Base-by-base conservation (phyloP, 106 monocot species). In the Posidonia australis region DNA sequence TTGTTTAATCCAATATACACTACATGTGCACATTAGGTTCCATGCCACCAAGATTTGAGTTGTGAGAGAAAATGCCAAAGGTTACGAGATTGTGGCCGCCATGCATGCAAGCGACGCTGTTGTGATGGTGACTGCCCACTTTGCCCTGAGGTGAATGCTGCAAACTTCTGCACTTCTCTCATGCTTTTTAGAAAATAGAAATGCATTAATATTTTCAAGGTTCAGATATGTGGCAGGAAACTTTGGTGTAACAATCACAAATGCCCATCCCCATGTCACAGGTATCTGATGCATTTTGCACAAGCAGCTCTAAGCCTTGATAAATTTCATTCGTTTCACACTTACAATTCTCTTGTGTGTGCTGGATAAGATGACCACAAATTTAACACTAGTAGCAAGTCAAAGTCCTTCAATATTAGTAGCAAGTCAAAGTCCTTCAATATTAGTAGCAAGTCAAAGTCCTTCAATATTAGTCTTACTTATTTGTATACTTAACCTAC, bases 181-280 rank as follows among this genome's bases (percentile, higher is more conserved):
- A 47, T 62, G 22, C 41, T 62, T 17, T 30, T 23, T 26, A 48
- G 49, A 18, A 54, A 36, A 29, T 14, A 36, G 28, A 63, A 20
- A 63, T 60, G 42, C 24, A 10, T 51, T 74, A 64, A 72, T 23
- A 41, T 27, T 64, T 73, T 63, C 44, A 46, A 60, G 16, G 24
- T 74, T 72, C 71, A 94, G 94, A 81, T 90, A 25, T 94, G 90
- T 80, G 78, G 82, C 41, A 84, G 73, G 82, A 86, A 76, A 71
- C 89, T 89, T 63, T 75, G 81, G 47, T 94, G 93, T 58, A 82
- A 75, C 66, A 94, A 94, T 46, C 93, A 94, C 70, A 94, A 94
- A 74, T 94, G 93, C 53, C 86, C 78, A 60, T 90, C 93, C 43
- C 86, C 90, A 60, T 94, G 94, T 54, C 94, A 94, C 56, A 86